Conservation (phyloP, 257 asterid species). For the Handroanthus guayacan region DNA sequence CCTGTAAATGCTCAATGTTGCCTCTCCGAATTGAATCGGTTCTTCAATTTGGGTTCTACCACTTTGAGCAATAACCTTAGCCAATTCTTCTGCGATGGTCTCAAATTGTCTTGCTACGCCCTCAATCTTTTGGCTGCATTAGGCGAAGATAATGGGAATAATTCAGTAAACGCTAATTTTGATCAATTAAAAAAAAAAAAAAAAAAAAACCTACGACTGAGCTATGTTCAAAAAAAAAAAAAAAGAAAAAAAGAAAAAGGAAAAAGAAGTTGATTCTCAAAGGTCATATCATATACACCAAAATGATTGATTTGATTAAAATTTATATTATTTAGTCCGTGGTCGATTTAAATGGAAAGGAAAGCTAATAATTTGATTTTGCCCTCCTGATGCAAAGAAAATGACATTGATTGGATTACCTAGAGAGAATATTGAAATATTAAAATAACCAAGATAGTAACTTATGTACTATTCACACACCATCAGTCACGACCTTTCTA, state of each 20-base stretch:
- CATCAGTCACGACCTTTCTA: no score
- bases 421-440: not conserved
- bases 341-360: constrained; percentile 7
- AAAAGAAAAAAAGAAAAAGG: no score
- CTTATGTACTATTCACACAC: no score
- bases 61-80: constrained; percentile 32
- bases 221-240: not conserved
- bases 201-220: not conserved
- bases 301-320: not conserved
- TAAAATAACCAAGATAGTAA: no score
- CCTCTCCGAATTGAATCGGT: constrained; percentile 34
- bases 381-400: not conserved
- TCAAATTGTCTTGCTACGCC: constrained; percentile 43
- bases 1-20: constrained; percentile 50
- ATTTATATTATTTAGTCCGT: not conserved
- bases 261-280: not conserved
- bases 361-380: not conserved
- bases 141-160: not conserved
- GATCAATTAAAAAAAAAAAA: no score
- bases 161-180: not conserved
- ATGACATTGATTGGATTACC: not conserved
- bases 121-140: constrained; percentile 54
- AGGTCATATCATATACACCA: not conserved
- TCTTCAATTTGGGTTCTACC: constrained; percentile 24
- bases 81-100: constrained; percentile 52